Evolutionary conservation across 768 basidiomycete species (phyloP), one percentile per base, ranked within the genome.

Genomic region (Termitomyces sp.): DNA sequence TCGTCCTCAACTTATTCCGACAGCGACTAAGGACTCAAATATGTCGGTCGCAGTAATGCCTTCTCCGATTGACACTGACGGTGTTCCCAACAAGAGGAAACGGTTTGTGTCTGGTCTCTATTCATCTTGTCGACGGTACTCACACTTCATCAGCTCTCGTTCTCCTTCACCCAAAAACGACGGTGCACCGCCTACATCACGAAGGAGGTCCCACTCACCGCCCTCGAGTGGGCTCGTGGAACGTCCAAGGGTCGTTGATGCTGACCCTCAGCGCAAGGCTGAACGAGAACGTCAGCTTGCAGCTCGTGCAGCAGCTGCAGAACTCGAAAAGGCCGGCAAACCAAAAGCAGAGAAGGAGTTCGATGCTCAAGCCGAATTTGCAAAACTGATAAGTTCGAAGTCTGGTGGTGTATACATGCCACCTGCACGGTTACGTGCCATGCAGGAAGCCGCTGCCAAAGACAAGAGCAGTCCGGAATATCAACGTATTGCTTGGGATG

Each of bases 361-460:
- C 51, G 89, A 92, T 63, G 84, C 87, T 17, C 79, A 85, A 62
- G 92, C 92, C 25, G 95, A 97, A 70, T 95, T 96, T 67, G 85
- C 90, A 4, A 96, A 96, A 73, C 79, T 96, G 58, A 69, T 90
- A 1, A 83, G 81, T 37, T 85, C 91, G 17, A 85, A 89, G 29
- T 90, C 90, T 19, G 97, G 96, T 12, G 97, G 97, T 29, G 93
- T 97, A 12, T 99, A 99, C 70, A 87, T 99, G 70, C 97, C 97
- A 1, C 97, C 97, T 14, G 95, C 94, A 37, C 84, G 95, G 25
- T 77, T 98, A 38, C 83, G 95, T 45, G 95, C 94, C 0, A 80
- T 99, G 71, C 94, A 95, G 65, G 87, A 83, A 43, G 90, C 89
- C 31, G 92, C 93, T 8, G 73, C 84, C 6, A 74, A 80, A 60